Conservation (phyloP, 1,139 yeast genomes). For the Saccharomyces pastorianus region DNA sequence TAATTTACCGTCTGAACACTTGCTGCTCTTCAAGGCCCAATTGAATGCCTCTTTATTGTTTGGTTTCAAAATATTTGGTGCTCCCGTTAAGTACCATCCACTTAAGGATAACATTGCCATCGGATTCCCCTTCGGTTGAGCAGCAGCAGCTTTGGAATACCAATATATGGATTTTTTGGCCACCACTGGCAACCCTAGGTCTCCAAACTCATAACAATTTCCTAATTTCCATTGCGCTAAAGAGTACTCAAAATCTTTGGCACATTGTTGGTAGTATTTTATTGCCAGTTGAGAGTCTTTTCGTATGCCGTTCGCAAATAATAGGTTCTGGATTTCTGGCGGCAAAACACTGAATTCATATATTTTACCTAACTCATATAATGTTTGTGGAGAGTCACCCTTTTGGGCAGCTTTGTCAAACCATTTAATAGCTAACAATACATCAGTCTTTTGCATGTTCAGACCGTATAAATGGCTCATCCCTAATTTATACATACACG, state of each 20-base stretch:
- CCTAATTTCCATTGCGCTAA: conserved; percentile 85
- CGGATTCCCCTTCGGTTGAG: conserved; percentile 49
- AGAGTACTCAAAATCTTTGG: conserved; percentile 57
- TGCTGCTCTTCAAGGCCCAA: conserved; percentile 59
- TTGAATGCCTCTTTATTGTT: conserved; percentile 73
- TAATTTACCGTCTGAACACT: conserved; percentile 72
- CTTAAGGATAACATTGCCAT: conserved; percentile 84
- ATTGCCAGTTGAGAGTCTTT: conserved; percentile 53
- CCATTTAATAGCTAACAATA: conserved; percentile 47
- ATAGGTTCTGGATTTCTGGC: conserved; percentile 11
- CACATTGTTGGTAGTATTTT: conserved; percentile 66
- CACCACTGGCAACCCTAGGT: conserved; percentile 55
- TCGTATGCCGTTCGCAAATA: conserved; percentile 17
- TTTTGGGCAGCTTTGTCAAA: conserved; percentile 45
- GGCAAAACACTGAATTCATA: conserved; percentile 49
- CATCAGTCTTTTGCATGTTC: conserved; percentile 17
- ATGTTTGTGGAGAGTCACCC: conserved; percentile 40
- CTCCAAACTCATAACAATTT: conserved; percentile 80
- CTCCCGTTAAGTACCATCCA: conserved; percentile 89
- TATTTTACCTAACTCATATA: conserved; percentile 60
- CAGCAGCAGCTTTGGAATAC: conserved; percentile 38
- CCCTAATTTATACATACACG: conserved; percentile 63
- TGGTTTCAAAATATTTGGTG: conserved; percentile 58
- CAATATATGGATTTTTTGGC: conserved; percentile 77
- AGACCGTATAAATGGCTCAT: conserved; percentile 50